Base-by-base conservation (phyloP, 306 rosid species). In the Malus sieversii region DNA sequence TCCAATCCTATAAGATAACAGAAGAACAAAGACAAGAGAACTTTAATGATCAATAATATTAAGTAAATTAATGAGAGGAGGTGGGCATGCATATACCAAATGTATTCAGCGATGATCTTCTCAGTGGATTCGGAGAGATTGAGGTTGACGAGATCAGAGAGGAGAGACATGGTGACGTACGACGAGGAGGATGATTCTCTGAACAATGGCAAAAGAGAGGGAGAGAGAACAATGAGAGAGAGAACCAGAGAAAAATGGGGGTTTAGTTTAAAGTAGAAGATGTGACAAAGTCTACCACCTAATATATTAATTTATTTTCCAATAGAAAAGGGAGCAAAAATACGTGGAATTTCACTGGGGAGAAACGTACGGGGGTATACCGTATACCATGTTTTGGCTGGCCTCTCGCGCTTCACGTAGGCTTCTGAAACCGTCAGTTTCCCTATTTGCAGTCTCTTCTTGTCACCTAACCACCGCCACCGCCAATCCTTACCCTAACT, bases 31-130 rank as follows among this genome's bases (percentile, higher is more conserved):
- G 19, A 48, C 53, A 15, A 5, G 8, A 51, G 55, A 48, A 16
- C 8, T 18, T 51, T 51, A 51, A 15, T 18, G 61, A 55, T 55
- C 27, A 25, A 57, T n/a, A 16, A 51, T 5, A 16, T 51, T 51
- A 48, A 2, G 55, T 48, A 48, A 48, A 48, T 15, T 14, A 51
- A 51, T 15, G 20, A 5, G 8, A 51, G 55, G 73, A 10, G 74
- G 66, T 61, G 46, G 32, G n/a, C 15, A 23, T 22, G 64, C 27
- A 59, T 10, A 42, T 58, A 93, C 98, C 98, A 93, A 78, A 91
- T 80, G 84, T 93, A 93, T 77, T 93, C 98, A 4, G 97, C 98
- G 48, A 91, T 93, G 67, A 91, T 77, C 69, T 89, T 89, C 61
- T 91, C 88, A 1, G 91, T 84, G 76, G 85, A 40, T 13, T 85